phyloP scores from a whole-genome alignment of 371 early-diverging fungal genomes.

The Lichtheimia ramosa region DNA sequence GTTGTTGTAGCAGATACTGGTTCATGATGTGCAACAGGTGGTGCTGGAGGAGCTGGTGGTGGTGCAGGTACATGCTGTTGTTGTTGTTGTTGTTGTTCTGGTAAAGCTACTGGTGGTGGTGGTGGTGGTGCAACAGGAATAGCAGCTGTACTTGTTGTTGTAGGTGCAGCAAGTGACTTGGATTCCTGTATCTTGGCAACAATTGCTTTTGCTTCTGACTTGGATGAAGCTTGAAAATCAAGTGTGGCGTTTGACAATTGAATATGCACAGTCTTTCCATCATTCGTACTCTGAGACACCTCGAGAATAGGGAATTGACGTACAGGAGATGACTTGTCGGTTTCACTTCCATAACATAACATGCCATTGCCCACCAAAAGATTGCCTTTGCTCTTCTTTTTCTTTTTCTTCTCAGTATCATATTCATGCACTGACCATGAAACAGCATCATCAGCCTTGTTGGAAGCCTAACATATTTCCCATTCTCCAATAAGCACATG shows the following conservation, averaged over 20 bases:
- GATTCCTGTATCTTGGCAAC: slow-evolving; percentile 63
- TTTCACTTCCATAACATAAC: slow-evolving; percentile 70
- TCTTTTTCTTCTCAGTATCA: slow-evolving; percentile 76
- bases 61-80: not conserved
- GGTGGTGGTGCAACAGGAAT: slow-evolving; percentile 17
- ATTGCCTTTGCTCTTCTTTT: slow-evolving; percentile 72
- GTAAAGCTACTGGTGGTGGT: slow-evolving; percentile 19
- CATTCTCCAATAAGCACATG: not conserved
- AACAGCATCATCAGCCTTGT: slow-evolving; percentile 33
- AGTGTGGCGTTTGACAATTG: slow-evolving; percentile 60
- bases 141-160: slow-evolving; percentile 20
- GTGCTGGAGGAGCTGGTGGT: too few relatives aligned
- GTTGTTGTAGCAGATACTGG: not conserved
- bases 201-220: slow-evolving; percentile 70
- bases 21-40: not conserved
- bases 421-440: slow-evolving; percentile 54
- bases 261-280: slow-evolving; percentile 64
- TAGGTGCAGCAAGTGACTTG: slow-evolving; percentile 46
- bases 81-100: not conserved
- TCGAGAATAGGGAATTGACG: slow-evolving; percentile 66
- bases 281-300: slow-evolving; percentile 56
- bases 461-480: not conserved
- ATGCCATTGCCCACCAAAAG: slow-evolving; percentile 69
- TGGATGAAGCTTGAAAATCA: slow-evolving; percentile 68
- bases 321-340: slow-evolving; percentile 72